Evolutionary conservation across 306 rosid genomes (phyloP), one percentile per base, ranked within the genome.

Genomic region (Quillaja saponaria): DNA sequence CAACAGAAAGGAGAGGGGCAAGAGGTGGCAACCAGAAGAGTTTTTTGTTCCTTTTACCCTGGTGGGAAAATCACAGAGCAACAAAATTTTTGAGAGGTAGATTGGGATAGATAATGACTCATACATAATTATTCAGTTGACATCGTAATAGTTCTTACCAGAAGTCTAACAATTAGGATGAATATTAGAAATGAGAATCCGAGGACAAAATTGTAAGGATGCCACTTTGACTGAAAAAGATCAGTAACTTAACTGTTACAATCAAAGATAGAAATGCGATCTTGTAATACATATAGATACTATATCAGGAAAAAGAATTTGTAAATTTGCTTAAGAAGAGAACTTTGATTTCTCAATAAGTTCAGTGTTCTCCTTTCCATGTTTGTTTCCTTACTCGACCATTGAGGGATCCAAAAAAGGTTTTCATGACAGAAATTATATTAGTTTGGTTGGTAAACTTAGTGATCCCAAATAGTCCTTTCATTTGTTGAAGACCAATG

Each of bases 401-500:
- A 49, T 78, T 68, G 56, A 64, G 15, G 16, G 87, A 77, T 49
- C 19, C 51, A 39, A 77, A 76, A 73, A 86, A 86, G 65, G 92
- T 82, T 48, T 55, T 70, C 59, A 92, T 14, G 25, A 92, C 98
- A 1, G 98, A 86, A 13, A 84, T 69, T 17, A 47, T 61, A 72
- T 92, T 92, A 11, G 95, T 84, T 60, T 88, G 77, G 66, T 35
- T 67, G 21, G 96, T 86, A 51, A 92, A 92, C 53, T 84, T 81
- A 62, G 6, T 72, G 21, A 92, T 63, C 33, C 95, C 98, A 33
- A 92, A 73, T n/a, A 92, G 68, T 7, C 96, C 96, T 51, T 81
- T 92, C 7, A 92, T 85, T 45, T 92, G 98, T 49, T 92, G 98
- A 67, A 92, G 96, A 41, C 96, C 95, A 67, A 92, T 88, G 13